Conservation (phyloP, 257 asterid species). For the Solanum piurae region DNA sequence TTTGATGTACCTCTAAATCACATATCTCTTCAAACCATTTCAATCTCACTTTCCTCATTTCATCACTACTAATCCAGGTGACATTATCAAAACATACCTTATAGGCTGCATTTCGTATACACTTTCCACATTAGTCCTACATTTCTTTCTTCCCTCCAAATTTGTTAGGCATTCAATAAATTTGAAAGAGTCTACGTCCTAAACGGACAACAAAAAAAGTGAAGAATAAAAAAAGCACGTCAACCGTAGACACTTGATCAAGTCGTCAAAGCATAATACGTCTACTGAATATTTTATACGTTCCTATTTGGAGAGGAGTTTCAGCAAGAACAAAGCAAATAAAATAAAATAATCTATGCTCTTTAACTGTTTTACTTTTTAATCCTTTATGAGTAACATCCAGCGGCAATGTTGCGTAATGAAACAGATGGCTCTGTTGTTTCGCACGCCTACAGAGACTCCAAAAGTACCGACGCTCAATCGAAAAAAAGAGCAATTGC, state of each 20-base stretch:
- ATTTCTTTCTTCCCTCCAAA: neutral
- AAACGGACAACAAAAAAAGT: neutral
- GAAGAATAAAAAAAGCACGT: too few species aligned
- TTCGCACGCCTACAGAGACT: too few species aligned
- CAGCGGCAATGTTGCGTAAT: neutral
- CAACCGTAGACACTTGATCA: too few species aligned
- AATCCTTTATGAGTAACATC: neutral
- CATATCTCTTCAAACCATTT: neutral
- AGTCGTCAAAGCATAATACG: neutral
- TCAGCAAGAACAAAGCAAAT: neutral
- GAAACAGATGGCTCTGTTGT: neutral
- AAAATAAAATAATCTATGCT: neutral
- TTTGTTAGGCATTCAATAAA: neutral
- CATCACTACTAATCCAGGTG: neutral
- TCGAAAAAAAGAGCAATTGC: neutral
- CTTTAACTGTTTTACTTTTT: neutral
- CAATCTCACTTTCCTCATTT: neutral
- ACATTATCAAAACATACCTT: neutral
- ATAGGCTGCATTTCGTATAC: neutral
- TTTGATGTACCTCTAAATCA: too few species aligned
- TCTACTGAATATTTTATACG: neutral
- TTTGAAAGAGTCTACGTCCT: neutral
- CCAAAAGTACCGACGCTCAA: too few species aligned
- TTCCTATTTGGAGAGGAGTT: neutral
- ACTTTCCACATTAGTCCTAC: neutral